Base-by-base conservation (phyloP, 768 basidiomycete species). In the Piloderma croceum region DNA sequence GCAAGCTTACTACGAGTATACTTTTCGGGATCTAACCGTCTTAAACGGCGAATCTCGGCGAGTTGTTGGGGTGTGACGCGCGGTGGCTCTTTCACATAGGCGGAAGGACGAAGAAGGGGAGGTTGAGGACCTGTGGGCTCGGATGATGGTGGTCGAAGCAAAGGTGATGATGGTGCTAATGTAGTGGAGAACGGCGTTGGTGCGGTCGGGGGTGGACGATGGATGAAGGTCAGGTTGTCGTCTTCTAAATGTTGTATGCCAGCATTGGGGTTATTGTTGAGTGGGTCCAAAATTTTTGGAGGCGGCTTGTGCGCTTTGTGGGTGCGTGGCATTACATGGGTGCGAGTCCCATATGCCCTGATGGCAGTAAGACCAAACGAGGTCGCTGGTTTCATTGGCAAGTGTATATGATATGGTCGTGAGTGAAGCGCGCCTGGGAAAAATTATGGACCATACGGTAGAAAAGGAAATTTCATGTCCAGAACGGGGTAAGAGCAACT, bases 171-270 rank as follows among this genome's bases (percentile, higher is more conserved):
- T 7, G 88, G 88, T 7, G 72, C 67, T 5, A 77, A 77, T 5
- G 77, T 81, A 42, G 79, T 74, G 15, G 88, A 91, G 44, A 70
- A 66, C 3, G 87, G 86, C 13, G 86, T 71, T 7, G 83, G 82
- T 7, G 80, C 74, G 7, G 82, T 77, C 1, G 88, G 84, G 0
- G 88, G 89, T n/a, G 84, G 84, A 31, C 89, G 80, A 57, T 87
- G 85, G 43, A 90, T 80, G 58, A 90, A 90, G 0, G 85, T 85
- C 41, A 89, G 60, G 44, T 72, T 66, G 42, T 74, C 72, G 46
- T 74, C 75, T 5, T 65, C 59, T 17, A 83, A 60, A 7, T 62
- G 42, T 7, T 70, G 75, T 36, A 79, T 74, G 35, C 60, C 60
- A 25, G 75, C 77, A 27, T 72, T 66, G 27, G 76, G 67, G 43